Conservation (phyloP, 2,329 filamentous ascomycete species). For the Emmonsiellopsis sp. region DNA sequence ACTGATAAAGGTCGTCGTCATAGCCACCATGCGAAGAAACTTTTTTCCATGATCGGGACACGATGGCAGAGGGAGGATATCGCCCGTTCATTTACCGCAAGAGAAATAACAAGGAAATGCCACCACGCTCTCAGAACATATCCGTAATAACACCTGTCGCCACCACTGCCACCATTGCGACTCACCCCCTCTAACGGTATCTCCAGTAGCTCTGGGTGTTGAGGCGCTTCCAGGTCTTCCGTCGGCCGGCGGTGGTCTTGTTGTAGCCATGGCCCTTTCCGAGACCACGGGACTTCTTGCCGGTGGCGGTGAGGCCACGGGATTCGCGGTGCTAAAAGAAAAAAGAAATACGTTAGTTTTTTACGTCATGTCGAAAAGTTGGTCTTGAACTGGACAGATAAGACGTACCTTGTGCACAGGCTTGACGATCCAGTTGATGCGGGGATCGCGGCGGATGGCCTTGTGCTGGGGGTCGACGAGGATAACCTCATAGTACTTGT, state of each 20-base stretch:
- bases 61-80: too few species aligned
- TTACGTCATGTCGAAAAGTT: not conserved
- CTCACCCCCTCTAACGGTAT: constrained; percentile 59
- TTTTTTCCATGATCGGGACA: too few species aligned
- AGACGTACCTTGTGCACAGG: constrained; percentile 78
- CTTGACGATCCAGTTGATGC: constrained; percentile 99
- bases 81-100: too few species aligned
- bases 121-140: not conserved
- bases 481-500: constrained; percentile 99
- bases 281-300: constrained; percentile 99
- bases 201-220: constrained; percentile 99
- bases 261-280: constrained; percentile 99
- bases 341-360: constrained; percentile 15
- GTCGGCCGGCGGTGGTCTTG: constrained; percentile 93
- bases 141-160: not conserved
- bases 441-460: constrained; percentile 96
- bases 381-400: not conserved
- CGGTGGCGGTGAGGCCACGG: constrained; percentile 93
- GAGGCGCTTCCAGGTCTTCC: constrained; percentile 99
- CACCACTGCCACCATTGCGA: not conserved
- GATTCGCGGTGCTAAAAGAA: constrained; percentile 73
- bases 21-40: too few species aligned
- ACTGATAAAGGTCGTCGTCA: too few species aligned
- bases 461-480: constrained; percentile 99
- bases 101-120: not conserved